Conservation (phyloP, 495 filamentous ascomycete species). For the Aspergillus ostianus region DNA sequence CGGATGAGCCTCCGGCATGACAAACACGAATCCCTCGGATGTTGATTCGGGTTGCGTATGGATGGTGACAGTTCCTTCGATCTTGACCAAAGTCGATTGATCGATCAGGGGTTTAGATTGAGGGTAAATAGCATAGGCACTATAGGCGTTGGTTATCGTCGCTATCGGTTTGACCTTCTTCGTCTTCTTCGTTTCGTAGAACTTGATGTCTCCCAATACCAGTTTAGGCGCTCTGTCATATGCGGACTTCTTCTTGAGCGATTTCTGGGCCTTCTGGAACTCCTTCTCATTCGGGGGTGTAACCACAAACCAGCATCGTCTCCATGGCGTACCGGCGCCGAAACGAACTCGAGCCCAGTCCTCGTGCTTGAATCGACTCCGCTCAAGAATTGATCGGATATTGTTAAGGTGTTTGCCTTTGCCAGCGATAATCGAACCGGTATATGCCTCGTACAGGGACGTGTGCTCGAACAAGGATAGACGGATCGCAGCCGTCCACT, state of each 20-base stretch:
- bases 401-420: constrained; percentile 88
- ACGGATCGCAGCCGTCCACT: constrained; percentile 95
- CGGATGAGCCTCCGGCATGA: constrained; percentile 93
- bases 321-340: constrained; percentile 94
- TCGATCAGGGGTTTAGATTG: constrained; percentile 92
- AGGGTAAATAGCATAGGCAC: constrained; percentile 93
- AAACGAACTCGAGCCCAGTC: constrained; percentile 97
- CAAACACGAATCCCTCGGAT: constrained; percentile 91
- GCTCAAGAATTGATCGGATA: constrained; percentile 81
- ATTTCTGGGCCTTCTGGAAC: constrained; percentile 75
- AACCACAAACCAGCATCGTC: constrained; percentile 94
- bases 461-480: constrained; percentile 94
- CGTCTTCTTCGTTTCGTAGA: constrained; percentile 91
- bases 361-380: constrained; percentile 69
- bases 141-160: constrained; percentile 84
- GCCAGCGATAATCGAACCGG: constrained; percentile 89
- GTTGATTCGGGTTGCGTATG: constrained; percentile 70
- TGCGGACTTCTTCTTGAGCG: constrained; percentile 77
- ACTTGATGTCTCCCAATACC: constrained; percentile 84
- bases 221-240: constrained; percentile 69
- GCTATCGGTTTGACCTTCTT: constrained; percentile 91
- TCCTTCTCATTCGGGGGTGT: constrained; percentile 91
- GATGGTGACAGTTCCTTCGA: constrained; percentile 87
- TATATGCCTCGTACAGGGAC: constrained; percentile 93
- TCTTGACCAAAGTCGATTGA: constrained; percentile 88